phyloP scores from a whole-genome alignment of 2,329 filamentous ascomycete species.

The Xylaria digitata region DNA sequence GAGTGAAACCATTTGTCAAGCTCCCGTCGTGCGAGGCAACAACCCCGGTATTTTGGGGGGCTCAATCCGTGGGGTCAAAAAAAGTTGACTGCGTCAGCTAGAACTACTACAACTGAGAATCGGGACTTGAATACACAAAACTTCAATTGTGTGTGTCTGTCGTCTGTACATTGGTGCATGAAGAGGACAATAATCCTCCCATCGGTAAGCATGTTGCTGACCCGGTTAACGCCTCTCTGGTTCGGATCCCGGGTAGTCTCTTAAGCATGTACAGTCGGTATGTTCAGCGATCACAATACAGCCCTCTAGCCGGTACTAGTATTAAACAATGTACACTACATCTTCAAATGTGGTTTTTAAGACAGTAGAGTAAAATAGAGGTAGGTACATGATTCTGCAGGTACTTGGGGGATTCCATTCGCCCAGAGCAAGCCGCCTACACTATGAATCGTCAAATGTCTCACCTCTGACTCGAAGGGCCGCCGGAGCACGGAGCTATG shows the following conservation, averaged over 20 bases:
- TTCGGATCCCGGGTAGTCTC: constrained; percentile 23
- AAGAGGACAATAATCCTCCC: constrained; percentile 4
- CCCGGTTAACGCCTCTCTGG: constrained; percentile 9
- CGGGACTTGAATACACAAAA: not conserved
- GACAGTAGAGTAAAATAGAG: not conserved
- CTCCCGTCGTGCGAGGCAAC: constrained; percentile 4
- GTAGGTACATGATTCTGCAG: not conserved
- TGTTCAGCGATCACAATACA: constrained; percentile 11
- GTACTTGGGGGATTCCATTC: constrained; percentile 15
- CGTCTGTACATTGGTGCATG: constrained; percentile 1
- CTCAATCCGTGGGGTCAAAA: constrained; percentile 23
- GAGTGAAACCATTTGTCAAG: constrained; percentile 27
- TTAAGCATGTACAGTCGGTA: not conserved
- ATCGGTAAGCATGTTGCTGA: constrained; percentile 5
- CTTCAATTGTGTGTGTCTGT: not conserved
- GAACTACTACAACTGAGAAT: not conserved
- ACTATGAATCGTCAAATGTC: constrained; percentile 25
- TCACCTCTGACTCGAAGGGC: constrained; percentile 32
- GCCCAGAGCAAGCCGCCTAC: constrained; percentile 10
- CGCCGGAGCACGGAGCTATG: constrained; percentile 30
- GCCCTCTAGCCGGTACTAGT: not conserved
- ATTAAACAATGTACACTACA: not conserved
- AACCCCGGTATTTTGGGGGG: constrained; percentile 24
- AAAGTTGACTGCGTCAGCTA: not conserved
- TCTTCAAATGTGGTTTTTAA: constrained; percentile 2